Conservation (phyloP, 1,284 basidiomycete genomes). For the Abortiporus biennis region DNA sequence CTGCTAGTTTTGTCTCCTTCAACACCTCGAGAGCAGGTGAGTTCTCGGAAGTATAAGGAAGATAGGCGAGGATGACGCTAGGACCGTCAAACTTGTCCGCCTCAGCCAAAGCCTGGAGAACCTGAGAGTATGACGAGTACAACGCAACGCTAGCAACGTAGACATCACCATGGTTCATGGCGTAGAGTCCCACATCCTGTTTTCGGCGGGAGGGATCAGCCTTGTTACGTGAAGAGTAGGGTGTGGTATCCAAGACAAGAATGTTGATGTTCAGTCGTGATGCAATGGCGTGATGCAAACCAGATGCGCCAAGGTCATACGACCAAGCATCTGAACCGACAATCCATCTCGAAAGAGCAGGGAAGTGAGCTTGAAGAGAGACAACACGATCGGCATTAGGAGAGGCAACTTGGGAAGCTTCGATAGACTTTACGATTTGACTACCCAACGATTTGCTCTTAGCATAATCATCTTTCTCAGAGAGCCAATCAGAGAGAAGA, state of each 20-base stretch:
- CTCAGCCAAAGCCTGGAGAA: slow-evolving; percentile 88
- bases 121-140: slow-evolving; percentile 93
- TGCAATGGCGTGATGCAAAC: slow-evolving; percentile 90
- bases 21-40: slow-evolving; percentile 82
- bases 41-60: slow-evolving; percentile 81
- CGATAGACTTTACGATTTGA: slow-evolving; percentile 52
- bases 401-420: slow-evolving; percentile 35
- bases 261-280: slow-evolving; percentile 92
- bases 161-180: slow-evolving; percentile 97
- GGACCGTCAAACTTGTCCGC: slow-evolving; percentile 91
- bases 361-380: slow-evolving; percentile 55
- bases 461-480: slow-evolving; percentile 53
- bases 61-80: slow-evolving; percentile 90
- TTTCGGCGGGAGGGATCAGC: slow-evolving; percentile 74
- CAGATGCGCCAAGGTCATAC: slow-evolving; percentile 94
- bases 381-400: slow-evolving; percentile 52
- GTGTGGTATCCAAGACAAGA: slow-evolving; percentile 90
- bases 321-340: slow-evolving; percentile 98
- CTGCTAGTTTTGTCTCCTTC: slow-evolving; percentile 95
- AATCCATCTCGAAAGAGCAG: slow-evolving; percentile 83
- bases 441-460: slow-evolving; percentile 59
- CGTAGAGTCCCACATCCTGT: slow-evolving; percentile 93
- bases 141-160: slow-evolving; percentile 96
- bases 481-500: slow-evolving; percentile 70
- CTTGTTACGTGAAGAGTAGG: slow-evolving; percentile 74